Base-by-base conservation (phyloP, 148 eudicot species). In the Suaeda aralocaspica region DNA sequence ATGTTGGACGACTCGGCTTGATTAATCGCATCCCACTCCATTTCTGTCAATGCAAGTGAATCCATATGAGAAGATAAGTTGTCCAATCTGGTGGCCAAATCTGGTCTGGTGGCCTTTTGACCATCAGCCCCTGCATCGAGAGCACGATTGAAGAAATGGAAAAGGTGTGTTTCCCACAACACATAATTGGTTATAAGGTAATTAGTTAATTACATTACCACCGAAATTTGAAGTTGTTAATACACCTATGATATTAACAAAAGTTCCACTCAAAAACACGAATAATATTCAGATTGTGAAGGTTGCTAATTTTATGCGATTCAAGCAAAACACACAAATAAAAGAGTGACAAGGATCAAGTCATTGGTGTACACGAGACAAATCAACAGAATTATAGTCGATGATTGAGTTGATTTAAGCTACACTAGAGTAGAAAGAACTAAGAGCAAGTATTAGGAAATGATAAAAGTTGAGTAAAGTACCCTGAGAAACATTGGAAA, bases 1-100 rank as follows among this genome's bases (percentile, higher is more conserved):
- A 80, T 76, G 80, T 81, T 69, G 53, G 80, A 66, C 28, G 81
- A 64, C 66, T 84, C 87, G 21, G 70, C 79, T 82, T 85, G 88
- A 79, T 80, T 85, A 66, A 70, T 79, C 4, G 59, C 72, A 69
- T 89, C 89, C 83, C 83, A 81, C 25, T 83, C 89, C 84, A 78
- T 92, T 80, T 88, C 98, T 92, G 98, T 78, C 88, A 92, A 92
- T 82, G 92, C 86, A 84, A 89, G 89, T 79, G 88, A 89, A 89
- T 72, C 79, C 83, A 86, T 74, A 82, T 85, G 90, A 91, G 92
- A 89, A 77, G 82, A 75, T 75, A 84, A 83, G 78, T 80, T 67
- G 77, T 84, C 82, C 73, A 71, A 83, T 84, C 83, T 68, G 76
- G 83, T 67, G 83, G 82, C 83, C 83, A 74, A 58, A 30, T 85